These are phyloP conservation scores for Beauveria sp. DNA, from an alignment of 2,329 filamentous ascomycete genomes.

Conservation along the genomic window DNA sequence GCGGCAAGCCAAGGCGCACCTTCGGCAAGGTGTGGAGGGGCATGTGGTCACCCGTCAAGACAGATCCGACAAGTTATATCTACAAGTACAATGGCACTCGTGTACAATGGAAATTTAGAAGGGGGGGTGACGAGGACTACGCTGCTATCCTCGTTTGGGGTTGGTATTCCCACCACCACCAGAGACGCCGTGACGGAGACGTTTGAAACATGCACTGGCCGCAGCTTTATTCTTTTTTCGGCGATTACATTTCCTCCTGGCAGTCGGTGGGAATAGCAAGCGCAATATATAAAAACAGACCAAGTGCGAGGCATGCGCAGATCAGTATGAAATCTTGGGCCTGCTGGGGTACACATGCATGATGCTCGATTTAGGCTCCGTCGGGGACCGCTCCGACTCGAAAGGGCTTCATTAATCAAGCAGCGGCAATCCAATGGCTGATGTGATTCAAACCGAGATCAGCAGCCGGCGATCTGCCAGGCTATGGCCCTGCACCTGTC, in stretches of 20 bases:
- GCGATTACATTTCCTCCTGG: neutral
- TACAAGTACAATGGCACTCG: neutral
- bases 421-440: neutral
- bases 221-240: neutral
- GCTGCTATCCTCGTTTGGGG: neutral
- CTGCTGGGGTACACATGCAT: neutral
- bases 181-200: neutral
- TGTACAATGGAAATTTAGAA: neutral
- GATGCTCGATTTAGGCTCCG: neutral
- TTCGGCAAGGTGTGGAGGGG: neutral
- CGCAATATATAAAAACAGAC: neutral
- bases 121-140: neutral
- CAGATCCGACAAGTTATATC: neutral
- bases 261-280: neutral
- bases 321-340: neutral
- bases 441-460: neutral
- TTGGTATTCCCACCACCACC: neutral
- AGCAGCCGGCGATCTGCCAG: conserved; percentile 3
- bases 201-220: conserved; percentile 5
- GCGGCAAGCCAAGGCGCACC: conserved; percentile 2
- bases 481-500: neutral
- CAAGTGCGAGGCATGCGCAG: neutral
- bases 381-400: neutral
- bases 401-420: neutral
- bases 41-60: conserved; percentile 1